Evolutionary conservation across 768 basidiomycete genomes (phyloP).

Genomic region (Gautieria morchelliformis): DNA sequence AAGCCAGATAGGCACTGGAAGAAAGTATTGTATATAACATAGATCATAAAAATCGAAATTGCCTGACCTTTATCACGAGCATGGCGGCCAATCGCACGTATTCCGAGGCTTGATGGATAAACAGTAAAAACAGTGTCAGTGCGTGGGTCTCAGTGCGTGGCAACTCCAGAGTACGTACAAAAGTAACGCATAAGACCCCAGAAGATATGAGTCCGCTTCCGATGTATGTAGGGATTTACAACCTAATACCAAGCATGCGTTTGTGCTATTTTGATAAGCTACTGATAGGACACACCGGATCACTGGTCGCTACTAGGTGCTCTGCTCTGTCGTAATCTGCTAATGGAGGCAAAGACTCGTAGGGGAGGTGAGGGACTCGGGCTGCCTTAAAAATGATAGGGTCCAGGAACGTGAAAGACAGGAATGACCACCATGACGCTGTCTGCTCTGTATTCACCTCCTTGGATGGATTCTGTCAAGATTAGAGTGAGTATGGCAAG

Average conservation of each 20-base stretch:
- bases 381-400: conserved; percentile 35
- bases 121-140: neutral
- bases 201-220: conserved; percentile 35
- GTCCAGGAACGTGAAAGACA: conserved; percentile 47
- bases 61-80: neutral
- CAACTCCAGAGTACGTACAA: neutral
- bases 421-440: conserved; percentile 33
- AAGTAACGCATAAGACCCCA: conserved; percentile 32
- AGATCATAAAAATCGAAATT: neutral
- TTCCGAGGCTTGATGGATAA: neutral
- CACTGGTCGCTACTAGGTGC: neutral
- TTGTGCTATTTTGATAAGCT: conserved; percentile 20
- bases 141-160: neutral
- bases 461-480: conserved; percentile 23
- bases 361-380: conserved; percentile 33
- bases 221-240: conserved; percentile 29
- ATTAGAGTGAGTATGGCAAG: conserved; percentile 3
- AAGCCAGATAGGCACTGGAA: neutral
- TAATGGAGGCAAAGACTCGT: conserved; percentile 32
- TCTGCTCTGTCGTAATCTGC: conserved; percentile 28
- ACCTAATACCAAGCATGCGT: conserved; percentile 16
- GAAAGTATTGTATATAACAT: neutral
- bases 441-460: conserved; percentile 39
- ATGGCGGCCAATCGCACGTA: neutral
- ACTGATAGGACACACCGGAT: conserved; percentile 13